These are phyloP conservation scores for Cenchrus purpureus DNA, from an alignment of 176 grass and related monocot genomes.

Conservation along the genomic window DNA sequence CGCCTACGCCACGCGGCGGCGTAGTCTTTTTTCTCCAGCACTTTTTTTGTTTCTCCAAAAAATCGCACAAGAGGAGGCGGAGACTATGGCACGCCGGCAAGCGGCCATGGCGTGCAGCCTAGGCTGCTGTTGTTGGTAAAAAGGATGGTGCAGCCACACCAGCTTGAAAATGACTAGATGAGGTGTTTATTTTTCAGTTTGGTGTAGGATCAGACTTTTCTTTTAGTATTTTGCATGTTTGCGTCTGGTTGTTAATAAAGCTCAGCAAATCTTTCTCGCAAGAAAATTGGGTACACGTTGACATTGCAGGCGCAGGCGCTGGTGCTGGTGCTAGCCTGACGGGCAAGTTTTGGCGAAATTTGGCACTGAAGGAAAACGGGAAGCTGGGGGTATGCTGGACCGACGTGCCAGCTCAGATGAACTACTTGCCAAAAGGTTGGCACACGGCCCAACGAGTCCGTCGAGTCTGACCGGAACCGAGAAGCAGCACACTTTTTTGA, in stretches of 20 bases:
- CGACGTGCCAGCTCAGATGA: background rate
- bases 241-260: too few species aligned
- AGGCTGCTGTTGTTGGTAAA: background rate
- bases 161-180: conserved; percentile 5
- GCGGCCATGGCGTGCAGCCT: background rate
- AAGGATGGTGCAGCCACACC: background rate
- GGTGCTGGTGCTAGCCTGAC: background rate
- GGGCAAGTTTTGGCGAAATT: background rate
- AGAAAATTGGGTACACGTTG: background rate
- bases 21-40: background rate
- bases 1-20: background rate
- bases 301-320: background rate
- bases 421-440: background rate
- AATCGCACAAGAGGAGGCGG: background rate
- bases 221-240: too few species aligned
- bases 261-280: background rate
- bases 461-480: background rate
- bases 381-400: background rate
- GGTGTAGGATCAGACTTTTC: too few species aligned
- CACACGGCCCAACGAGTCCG: background rate
- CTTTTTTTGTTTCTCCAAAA: background rate
- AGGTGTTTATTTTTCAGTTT: background rate
- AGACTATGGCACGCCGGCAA: background rate
- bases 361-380: background rate
- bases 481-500: background rate